Evolutionary conservation across 2,329 filamentous ascomycete genomes (phyloP).

Genomic region (Epichloe hybrida): DNA sequence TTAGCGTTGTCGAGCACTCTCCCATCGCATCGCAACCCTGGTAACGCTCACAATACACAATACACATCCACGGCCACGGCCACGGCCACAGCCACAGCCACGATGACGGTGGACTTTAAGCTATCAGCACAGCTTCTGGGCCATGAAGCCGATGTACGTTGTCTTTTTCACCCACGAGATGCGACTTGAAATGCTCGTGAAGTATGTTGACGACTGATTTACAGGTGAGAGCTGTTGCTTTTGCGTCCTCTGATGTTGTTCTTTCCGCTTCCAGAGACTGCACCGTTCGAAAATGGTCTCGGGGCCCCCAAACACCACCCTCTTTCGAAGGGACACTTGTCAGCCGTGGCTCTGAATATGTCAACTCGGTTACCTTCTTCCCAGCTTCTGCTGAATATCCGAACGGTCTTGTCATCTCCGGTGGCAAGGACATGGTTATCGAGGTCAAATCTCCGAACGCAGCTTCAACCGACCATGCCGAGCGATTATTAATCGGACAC

Average conservation of each 20-base stretch:
- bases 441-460: conserved; percentile 67
- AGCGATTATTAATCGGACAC: conserved; percentile 77
- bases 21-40: not conserved
- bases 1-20: not conserved
- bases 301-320: conserved; percentile 49
- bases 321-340: conserved; percentile 65
- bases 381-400: conserved; percentile 55
- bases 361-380: conserved; percentile 73
- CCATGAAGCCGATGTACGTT: conserved; percentile 81
- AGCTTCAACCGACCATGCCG: conserved; percentile 59
- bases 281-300: conserved; percentile 77
- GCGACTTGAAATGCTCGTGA: not conserved
- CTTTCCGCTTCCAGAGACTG: conserved; percentile 85
- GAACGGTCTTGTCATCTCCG: conserved; percentile 72
- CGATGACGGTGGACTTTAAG: conserved; percentile 75
- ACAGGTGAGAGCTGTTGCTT: conserved; percentile 77
- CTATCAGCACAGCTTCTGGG: conserved; percentile 80
- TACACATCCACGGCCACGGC: conserved; percentile 3
- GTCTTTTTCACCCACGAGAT: not conserved
- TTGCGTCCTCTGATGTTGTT: conserved; percentile 57
- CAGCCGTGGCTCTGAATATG: conserved; percentile 68
- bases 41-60: not conserved
- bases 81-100: conserved; percentile 3
- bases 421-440: conserved; percentile 84
- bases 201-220: not conserved